These are phyloP conservation scores for Corchorus capsularis DNA, from an alignment of 345 rosid genomes.

Conservation along the genomic window DNA sequence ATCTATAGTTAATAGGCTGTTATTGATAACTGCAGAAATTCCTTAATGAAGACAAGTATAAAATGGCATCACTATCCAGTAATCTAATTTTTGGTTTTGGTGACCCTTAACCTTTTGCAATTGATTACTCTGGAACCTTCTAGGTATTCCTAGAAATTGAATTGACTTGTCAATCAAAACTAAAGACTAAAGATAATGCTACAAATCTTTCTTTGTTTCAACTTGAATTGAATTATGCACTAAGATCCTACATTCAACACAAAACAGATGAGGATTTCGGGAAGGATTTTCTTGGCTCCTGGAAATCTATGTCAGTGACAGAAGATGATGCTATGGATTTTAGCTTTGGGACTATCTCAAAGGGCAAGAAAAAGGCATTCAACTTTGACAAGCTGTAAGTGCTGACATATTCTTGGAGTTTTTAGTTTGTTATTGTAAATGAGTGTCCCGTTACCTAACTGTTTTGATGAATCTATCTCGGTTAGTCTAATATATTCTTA, in stretches of 20 bases:
- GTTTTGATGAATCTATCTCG: neutral
- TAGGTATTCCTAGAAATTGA: neutral
- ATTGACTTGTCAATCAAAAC: neutral
- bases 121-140: neutral
- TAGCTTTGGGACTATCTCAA: slow-evolving; percentile 52
- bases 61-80: neutral
- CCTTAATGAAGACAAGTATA: neutral
- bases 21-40: neutral
- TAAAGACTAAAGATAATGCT: slow-evolving; percentile 18
- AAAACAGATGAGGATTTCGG: slow-evolving; percentile 73
- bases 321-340: slow-evolving; percentile 75
- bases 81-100: neutral
- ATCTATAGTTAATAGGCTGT: neutral
- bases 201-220: slow-evolving; percentile 4
- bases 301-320: slow-evolving; percentile 62
- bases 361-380: slow-evolving; percentile 60
- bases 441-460: slow-evolving; percentile 4
- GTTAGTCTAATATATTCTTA: neutral
- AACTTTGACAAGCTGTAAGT: slow-evolving; percentile 83
- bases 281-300: slow-evolving; percentile 67
- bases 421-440: neutral
- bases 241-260: slow-evolving; percentile 20
- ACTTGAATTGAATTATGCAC: slow-evolving; percentile 14
- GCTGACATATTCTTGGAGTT: slow-evolving; percentile 9
- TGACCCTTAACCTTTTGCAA: neutral